Base-by-base conservation (phyloP, 2,329 filamentous ascomycete genomes). In the Stenocarpella maydis region DNA sequence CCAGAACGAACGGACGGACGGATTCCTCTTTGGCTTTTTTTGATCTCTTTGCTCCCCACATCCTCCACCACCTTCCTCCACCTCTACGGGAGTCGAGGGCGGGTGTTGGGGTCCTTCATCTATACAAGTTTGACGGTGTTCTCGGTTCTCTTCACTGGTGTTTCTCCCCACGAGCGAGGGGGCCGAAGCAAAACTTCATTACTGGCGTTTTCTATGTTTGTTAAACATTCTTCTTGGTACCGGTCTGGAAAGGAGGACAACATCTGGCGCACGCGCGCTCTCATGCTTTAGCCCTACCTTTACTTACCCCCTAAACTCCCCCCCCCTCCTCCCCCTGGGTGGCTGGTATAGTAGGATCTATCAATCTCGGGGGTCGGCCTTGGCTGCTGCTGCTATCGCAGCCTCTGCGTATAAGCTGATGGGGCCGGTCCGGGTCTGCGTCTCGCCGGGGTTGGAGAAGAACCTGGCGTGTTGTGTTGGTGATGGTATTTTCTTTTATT, bases 131-230 rank as follows among this genome's bases (percentile, higher is more conserved):
- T 21, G 41, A 6, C 6, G 41, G 39, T 37, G 17, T 31, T 12
- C 31, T n/a, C 5, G 4, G 19, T 34, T 6, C 9, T 10, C n/a
- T 31, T 9, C 14, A n/a, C 28, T n/a, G 4, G n/a, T 31, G 19
- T 31, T 52, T 3, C 8, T 12, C 52, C 34, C 52, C 19, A 24
- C 17, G 4, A 45, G n/a, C n/a, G n/a, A n/a, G n/a, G n/a, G 41
- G 7, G 26, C n/a, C 41, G 7, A 21, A 37, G 34, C n/a, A 15
- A 28, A 47, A 24, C 6, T 24, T 34, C 58, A 61, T 61, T 45
- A 17, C 12, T 12, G 58, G 58, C 58, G 58, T 47, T 61, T 47
- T n/a, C n/a, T n/a, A n/a, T n/a, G n/a, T n/a, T n/a, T n/a, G n/a
- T n/a, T n/a, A n/a, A n/a, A n/a, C n/a, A n/a, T n/a, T n/a, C n/a